Conservation (phyloP, 176 grass and related monocot genomes). For the Dendrocalamus sinicus region DNA sequence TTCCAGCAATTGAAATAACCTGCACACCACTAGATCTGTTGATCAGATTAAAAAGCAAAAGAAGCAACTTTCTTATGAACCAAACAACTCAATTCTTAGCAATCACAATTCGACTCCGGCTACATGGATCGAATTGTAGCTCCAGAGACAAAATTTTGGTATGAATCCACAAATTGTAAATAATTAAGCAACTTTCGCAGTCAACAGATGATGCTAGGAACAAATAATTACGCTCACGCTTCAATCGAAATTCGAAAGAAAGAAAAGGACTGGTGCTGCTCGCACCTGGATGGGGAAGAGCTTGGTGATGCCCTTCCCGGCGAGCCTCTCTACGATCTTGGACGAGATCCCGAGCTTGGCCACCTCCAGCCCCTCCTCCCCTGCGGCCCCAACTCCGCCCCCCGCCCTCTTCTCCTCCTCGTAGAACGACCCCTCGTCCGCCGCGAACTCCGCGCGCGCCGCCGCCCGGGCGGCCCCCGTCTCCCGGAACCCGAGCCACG, state of each 20-base stretch:
- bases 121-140: not conserved
- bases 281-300: conserved; percentile 97
- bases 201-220: not conserved
- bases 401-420: conserved; percentile 35
- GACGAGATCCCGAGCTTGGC: conserved; percentile 86
- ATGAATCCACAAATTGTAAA: not conserved
- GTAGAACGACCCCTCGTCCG: conserved; percentile 58
- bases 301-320: conserved; percentile 75
- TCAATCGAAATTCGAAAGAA: not conserved
- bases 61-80: not conserved
- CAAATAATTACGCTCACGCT: not conserved
- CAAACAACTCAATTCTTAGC: not conserved
- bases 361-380: conserved; percentile 73
- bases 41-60: not conserved
- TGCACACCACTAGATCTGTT: not conserved
- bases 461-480: conserved; percentile 36
- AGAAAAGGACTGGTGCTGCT: not conserved
- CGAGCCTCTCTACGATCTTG: conserved; percentile 70
- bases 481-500: conserved; percentile 62
- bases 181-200: not conserved
- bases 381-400: not conserved
- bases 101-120: not conserved
- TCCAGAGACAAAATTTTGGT: not conserved
- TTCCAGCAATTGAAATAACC: not conserved
- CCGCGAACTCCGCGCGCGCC: conserved; percentile 51